phyloP scores from a whole-genome alignment of 768 basidiomycete species.

The Tylopilus balloui region DNA sequence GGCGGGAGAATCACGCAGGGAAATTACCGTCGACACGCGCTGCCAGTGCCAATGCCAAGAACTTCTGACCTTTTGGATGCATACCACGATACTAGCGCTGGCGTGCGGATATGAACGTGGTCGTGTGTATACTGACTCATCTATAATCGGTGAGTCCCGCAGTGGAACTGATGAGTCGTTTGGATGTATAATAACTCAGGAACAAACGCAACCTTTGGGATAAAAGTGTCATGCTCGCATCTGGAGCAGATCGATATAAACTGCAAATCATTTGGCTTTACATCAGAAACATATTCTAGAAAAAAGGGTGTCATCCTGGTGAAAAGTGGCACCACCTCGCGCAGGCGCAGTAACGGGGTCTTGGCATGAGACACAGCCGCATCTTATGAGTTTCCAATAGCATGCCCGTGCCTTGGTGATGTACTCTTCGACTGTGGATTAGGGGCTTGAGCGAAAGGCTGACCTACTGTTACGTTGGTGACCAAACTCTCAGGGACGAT shows the following conservation, averaged over 20 bases:
- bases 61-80: background rate
- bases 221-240: background rate
- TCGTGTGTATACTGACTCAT: background rate
- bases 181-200: background rate
- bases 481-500: background rate
- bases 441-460: background rate
- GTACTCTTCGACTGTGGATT: slow-evolving; percentile 2
- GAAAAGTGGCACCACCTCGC: background rate
- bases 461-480: background rate
- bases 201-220: background rate
- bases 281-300: background rate
- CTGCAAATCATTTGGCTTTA: background rate
- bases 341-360: background rate
- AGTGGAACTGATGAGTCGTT: background rate
- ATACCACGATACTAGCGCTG: background rate
- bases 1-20: background rate
- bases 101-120: slow-evolving; percentile 7
- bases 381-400: background rate
- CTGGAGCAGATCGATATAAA: background rate
- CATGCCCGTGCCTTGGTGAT: slow-evolving; percentile 7
- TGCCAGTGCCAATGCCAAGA: background rate
- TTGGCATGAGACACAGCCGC: slow-evolving; percentile 1
- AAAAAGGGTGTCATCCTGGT: background rate
- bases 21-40: slow-evolving; percentile 3
- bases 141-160: background rate